A percentile compares a stretch with the other conserved stretches of the same genome.
These are phyloP conservation scores for Carex parvula DNA, from an alignment of 176 grass and related monocot genomes.

Conservation along the genomic window DNA sequence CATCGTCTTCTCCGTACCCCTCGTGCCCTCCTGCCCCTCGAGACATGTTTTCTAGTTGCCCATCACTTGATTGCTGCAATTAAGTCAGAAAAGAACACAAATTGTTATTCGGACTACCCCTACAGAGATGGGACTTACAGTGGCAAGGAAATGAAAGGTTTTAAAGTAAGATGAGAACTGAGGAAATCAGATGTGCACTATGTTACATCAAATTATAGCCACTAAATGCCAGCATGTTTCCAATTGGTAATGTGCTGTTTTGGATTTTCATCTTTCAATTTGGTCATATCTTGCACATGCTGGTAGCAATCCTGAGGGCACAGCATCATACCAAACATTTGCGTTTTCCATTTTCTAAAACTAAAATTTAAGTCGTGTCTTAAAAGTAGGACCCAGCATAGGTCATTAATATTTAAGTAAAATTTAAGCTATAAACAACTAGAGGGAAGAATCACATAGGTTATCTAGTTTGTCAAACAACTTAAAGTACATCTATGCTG, in stretches of 20 bases:
- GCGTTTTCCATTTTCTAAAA: not conserved
- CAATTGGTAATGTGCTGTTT: not conserved
- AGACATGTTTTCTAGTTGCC: conserved; percentile 36
- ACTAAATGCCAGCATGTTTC: not conserved
- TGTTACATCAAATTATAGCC: not conserved
- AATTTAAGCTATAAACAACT: not conserved
- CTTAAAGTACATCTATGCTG: not conserved
- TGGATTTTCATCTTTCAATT: not conserved
- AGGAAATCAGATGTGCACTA: not conserved
- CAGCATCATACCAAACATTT: not conserved
- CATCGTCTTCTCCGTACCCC: conserved; percentile 72
- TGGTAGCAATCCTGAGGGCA: not conserved
- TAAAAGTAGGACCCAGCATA: not conserved
- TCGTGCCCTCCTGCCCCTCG: conserved; percentile 40
- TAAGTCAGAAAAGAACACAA: not conserved
- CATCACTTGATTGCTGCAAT: conserved; percentile 59
- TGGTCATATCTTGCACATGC: not conserved
- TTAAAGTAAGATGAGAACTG: not conserved
- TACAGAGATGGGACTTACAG: not conserved
- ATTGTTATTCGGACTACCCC: not conserved
- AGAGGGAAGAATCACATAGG: not conserved
- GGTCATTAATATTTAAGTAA: not conserved
- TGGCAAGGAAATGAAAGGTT: not conserved
- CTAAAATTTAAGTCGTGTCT: not conserved
- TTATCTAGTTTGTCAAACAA: not conserved